phyloP scores from a whole-genome alignment of 2,329 filamentous ascomycete genomes.

The Fusarium xylarioides region DNA sequence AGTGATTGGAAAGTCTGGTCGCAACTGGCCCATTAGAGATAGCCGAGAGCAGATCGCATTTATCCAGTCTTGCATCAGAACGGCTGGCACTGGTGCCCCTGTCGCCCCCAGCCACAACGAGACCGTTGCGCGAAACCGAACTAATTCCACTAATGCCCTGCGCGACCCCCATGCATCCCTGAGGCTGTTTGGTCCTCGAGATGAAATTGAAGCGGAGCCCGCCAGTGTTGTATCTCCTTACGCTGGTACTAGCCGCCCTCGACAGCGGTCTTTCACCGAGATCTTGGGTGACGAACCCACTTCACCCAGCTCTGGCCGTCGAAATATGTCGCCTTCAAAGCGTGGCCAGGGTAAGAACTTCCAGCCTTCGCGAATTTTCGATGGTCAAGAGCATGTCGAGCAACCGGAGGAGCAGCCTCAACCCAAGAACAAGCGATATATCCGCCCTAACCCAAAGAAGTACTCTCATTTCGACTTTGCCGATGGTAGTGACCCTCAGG shows the following conservation, averaged over 20 bases:
- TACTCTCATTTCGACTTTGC: slow-evolving; percentile 88
- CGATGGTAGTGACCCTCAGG: slow-evolving; percentile 66
- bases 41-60: slow-evolving; percentile 83
- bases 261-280: slow-evolving; percentile 76
- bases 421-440: slow-evolving; percentile 54
- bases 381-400: slow-evolving; percentile 57
- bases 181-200: slow-evolving; percentile 76
- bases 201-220: slow-evolving; percentile 64
- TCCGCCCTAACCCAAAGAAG: slow-evolving; percentile 78
- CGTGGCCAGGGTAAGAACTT: slow-evolving; percentile 68
- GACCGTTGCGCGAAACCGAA: slow-evolving; percentile 56
- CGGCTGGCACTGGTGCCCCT: slow-evolving; percentile 50
- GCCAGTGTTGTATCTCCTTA: slow-evolving; percentile 66
- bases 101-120: slow-evolving; percentile 49
- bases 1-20: slow-evolving; percentile 87
- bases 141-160: slow-evolving; percentile 62
- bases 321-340: slow-evolving; percentile 61
- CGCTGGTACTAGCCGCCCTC: slow-evolving; percentile 65
- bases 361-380: slow-evolving; percentile 71
- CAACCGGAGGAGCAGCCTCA: slow-evolving; percentile 55
- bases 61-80: slow-evolving; percentile 70
- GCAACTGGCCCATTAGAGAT: slow-evolving; percentile 95
- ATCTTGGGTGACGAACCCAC: slow-evolving; percentile 70
- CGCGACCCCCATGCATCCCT: slow-evolving; percentile 76
- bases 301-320: slow-evolving; percentile 57